A percentile compares a stretch with the other conserved stretches of the same genome.
These are phyloP conservation scores for Pichia sp. DNA, from an alignment of 1,139 yeast species.

Conservation along the genomic window DNA sequence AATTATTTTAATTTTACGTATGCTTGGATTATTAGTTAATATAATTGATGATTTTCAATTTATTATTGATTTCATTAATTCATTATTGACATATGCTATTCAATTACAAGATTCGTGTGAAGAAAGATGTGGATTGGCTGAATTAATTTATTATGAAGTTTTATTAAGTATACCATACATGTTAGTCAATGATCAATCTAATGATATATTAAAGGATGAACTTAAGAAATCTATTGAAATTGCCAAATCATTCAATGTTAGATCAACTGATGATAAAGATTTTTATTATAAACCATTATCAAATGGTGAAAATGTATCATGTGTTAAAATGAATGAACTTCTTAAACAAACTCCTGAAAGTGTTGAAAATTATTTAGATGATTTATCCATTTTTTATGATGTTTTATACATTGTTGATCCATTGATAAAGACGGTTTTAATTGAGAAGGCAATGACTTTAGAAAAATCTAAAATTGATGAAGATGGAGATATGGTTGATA, in stretches of 20 bases:
- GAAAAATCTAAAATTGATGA: slow-evolving; percentile 24
- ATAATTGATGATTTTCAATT: slow-evolving; percentile 41
- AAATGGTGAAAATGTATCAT: background rate
- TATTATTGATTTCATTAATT: slow-evolving; percentile 46
- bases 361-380: slow-evolving; percentile 16
- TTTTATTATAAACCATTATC: slow-evolving; percentile 1
- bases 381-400: slow-evolving; percentile 26
- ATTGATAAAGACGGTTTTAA: slow-evolving; percentile 12
- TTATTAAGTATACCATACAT: slow-evolving; percentile 67
- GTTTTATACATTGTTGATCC: slow-evolving; percentile 15
- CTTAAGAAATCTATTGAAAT: slow-evolving; percentile 42
- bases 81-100: slow-evolving; percentile 51
- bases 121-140: slow-evolving; percentile 54
- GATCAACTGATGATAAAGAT: slow-evolving; percentile 1
- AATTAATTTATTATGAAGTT: slow-evolving; percentile 60
- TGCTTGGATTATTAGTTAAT: slow-evolving; percentile 60
- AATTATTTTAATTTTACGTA: slow-evolving; percentile 64
- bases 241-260: slow-evolving; percentile 37
- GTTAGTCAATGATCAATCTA: slow-evolving; percentile 39
- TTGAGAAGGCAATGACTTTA: slow-evolving; percentile 8
- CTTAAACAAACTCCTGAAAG: slow-evolving; percentile 2
- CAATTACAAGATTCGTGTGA: slow-evolving; percentile 41
- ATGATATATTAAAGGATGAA: slow-evolving; percentile 33
- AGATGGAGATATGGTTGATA: slow-evolving; percentile 27
- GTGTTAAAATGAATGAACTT: slow-evolving; percentile 6